Conservation (phyloP, 1,139 yeast species). For the Blastobotrys illinoisensis region DNA sequence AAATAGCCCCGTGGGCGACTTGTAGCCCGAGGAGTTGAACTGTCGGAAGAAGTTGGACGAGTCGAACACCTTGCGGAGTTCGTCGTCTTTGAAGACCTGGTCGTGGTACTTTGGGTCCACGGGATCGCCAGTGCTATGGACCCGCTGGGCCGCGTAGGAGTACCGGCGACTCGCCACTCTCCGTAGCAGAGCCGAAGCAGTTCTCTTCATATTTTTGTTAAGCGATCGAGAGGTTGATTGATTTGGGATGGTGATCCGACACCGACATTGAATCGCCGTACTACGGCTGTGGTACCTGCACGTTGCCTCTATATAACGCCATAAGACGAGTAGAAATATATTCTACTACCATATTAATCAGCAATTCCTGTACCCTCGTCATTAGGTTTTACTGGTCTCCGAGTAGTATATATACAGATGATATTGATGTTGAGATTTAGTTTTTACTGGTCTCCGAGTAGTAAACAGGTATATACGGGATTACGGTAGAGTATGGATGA, state of each 20-base stretch:
- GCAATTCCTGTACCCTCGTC: too few relatives aligned
- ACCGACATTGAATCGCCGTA: too few relatives aligned
- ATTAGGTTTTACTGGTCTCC: too few relatives aligned
- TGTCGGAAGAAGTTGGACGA: slow-evolving; percentile 10
- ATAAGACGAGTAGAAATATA: too few relatives aligned
- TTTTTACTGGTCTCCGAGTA: too few relatives aligned
- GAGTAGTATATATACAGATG: too few relatives aligned
- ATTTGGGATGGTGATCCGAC: background rate
- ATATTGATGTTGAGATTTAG: too few relatives aligned
- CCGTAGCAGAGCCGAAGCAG: background rate
- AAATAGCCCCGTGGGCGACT: slow-evolving; percentile 55
- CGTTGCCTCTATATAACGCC: too few relatives aligned
- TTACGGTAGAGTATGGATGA: too few relatives aligned
- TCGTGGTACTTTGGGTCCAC: background rate
- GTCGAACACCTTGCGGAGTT: slow-evolving; percentile 20
- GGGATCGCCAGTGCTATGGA: background rate
- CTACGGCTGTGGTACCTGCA: too few relatives aligned
- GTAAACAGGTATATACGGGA: too few relatives aligned
- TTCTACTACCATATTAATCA: too few relatives aligned
- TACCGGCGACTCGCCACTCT: background rate
- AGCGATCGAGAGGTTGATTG: background rate
- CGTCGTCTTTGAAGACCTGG: slow-evolving; percentile 6
- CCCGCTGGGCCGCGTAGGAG: background rate
- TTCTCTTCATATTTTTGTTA: background rate
- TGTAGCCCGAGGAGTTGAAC: slow-evolving; percentile 4